These are phyloP conservation scores for Citrus sinensis DNA, from an alignment of 345 rosid species.

Conservation along the genomic window DNA sequence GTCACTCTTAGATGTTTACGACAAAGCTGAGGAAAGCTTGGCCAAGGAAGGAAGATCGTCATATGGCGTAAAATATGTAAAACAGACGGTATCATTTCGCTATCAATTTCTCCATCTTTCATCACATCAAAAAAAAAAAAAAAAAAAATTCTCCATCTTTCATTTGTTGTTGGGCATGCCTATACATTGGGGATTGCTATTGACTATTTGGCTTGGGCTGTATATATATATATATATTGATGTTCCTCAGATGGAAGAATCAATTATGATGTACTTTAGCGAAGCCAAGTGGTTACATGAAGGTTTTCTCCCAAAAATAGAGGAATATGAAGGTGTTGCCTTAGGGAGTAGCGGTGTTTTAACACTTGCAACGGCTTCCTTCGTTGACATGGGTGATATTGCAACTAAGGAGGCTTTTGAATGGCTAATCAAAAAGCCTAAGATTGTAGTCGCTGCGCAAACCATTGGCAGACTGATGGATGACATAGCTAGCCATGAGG, in stretches of 20 bases:
- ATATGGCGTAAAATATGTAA: too few relatives aligned
- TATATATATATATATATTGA: too few relatives aligned
- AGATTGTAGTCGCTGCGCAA: not conserved
- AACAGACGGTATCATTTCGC: too few relatives aligned
- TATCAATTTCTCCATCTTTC: too few relatives aligned
- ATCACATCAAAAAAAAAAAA: too few relatives aligned
- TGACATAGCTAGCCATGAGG: constrained; percentile 9
- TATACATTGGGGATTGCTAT: too few relatives aligned
- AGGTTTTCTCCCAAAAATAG: not conserved
- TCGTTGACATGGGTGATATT: not conserved
- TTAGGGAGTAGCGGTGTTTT: not conserved
- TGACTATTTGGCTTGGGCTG: too few relatives aligned
- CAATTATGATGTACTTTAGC: not conserved
- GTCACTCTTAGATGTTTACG: not conserved
- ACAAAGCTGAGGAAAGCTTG: too few relatives aligned
- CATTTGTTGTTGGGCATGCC: too few relatives aligned
- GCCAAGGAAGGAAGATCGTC: too few relatives aligned
- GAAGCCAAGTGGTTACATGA: not conserved
- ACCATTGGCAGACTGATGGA: not conserved
- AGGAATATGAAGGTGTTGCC: not conserved
- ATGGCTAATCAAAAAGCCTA: not conserved
- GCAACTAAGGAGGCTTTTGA: not conserved
- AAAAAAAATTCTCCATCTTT: too few relatives aligned
- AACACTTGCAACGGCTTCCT: not conserved
- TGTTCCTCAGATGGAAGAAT: not conserved